Conservation (phyloP, 2,329 filamentous ascomycete genomes). For the Hypoxylon sp. region DNA sequence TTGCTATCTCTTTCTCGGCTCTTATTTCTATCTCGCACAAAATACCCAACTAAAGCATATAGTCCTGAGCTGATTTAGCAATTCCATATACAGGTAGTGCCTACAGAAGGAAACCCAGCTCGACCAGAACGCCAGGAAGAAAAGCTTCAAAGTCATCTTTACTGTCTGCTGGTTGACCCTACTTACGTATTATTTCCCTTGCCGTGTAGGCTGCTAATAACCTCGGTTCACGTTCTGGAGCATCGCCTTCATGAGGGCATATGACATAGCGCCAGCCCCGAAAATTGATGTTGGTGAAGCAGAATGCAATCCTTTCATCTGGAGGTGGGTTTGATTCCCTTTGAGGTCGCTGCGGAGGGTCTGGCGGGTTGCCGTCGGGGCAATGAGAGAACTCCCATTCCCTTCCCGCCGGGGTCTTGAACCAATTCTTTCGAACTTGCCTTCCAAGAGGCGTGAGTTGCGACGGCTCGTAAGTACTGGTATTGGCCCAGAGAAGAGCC, state of each 20-base stretch:
- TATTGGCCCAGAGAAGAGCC: constrained; percentile 31
- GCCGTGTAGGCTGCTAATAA: not conserved
- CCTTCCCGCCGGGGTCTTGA: constrained; percentile 3
- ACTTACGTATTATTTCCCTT: not conserved
- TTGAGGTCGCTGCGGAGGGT: constrained; percentile 1
- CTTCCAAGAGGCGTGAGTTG: not conserved
- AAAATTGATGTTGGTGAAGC: constrained; percentile 21
- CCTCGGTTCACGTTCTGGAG: not conserved
- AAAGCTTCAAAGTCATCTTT: not conserved
- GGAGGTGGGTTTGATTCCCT: not conserved
- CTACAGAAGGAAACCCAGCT: not conserved
- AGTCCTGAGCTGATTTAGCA: not conserved
- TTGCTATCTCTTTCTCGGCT: not conserved
- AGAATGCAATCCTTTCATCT: not conserved
- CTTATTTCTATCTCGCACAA: not conserved
- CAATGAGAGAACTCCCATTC: constrained; percentile 18
- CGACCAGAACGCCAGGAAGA: not conserved
- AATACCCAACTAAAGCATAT: not conserved
- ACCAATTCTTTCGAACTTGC: constrained; percentile 31
- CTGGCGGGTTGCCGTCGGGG: constrained; percentile 20
- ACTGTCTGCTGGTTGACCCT: not conserved
- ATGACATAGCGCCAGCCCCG: constrained; percentile 29
- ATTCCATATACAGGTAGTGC: not conserved
- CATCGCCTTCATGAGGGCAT: constrained; percentile 2
- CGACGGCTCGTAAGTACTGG: not conserved